Evolutionary conservation across 1,284 basidiomycete genomes (phyloP), one percentile per base, ranked within the genome.

Genomic region (Pulveroboletus sp.): DNA sequence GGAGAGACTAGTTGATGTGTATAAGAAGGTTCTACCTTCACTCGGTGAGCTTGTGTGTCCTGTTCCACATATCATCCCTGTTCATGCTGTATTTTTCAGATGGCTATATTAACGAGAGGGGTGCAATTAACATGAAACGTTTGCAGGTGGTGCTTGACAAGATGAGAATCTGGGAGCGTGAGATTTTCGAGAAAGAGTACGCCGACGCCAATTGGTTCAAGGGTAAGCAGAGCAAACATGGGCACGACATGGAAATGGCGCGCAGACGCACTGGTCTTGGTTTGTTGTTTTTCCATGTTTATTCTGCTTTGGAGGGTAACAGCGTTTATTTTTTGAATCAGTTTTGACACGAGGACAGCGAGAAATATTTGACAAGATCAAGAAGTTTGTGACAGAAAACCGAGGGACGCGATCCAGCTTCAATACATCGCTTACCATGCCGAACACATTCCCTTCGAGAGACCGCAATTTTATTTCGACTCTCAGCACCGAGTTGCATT

Each of bases 41-140:
- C 81, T 95, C 57, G 89, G 91, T 90, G 60, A 59, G 85, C 44
- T 46, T 48, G n/a, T 46, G n/a, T 31, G 7, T 49, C 12, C 24
- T 38, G 17, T 25, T 40, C 33, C 2, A 17, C 2, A 17, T 18
- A 25, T 26, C 7, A 10, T 31, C n/a, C 33, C 25, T 24, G 22
- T 46, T 56, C 33, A 65, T 49, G 14, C 18, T 10, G 11, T 50
- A 9, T 43, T 47, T 40, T 20, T 9, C 36, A 89, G 96, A 91
- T 56, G 97, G 96, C 1, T 99, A 98, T 72, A 77, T 99, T 56
- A 98, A 99, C 68, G 94, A 98, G 72, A 82, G 81, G 58, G 97
- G 97, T 22, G 81, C 78, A 4, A 94, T 99, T 68, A 87, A 91
- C 61, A 85, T 87, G 58, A 81, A 82, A 60, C 80, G 96, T 25